Evolutionary conservation across 495 filamentous ascomycete species (phyloP).

Genomic region (Penicillium roqueforti): DNA sequence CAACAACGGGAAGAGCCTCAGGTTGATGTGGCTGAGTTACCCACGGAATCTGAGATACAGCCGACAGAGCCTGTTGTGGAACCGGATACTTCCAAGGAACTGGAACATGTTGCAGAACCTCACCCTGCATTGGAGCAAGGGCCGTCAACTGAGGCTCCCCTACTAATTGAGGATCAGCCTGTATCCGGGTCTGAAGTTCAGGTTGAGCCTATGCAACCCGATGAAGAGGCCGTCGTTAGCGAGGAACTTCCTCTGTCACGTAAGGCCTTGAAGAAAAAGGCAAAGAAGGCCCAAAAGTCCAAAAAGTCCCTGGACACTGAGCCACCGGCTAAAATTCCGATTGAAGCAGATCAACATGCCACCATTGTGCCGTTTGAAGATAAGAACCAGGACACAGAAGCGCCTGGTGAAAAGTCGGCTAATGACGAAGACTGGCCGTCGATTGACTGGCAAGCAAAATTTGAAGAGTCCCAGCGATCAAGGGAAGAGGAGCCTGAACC

Average conservation of each 20-base stretch:
- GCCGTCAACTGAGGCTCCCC: background rate
- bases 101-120: background rate
- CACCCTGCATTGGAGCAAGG: constrained; percentile 8
- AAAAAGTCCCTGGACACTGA: constrained; percentile 5
- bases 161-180: background rate
- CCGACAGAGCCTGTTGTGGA: background rate
- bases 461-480: constrained; percentile 23
- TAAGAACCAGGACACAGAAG: constrained; percentile 15
- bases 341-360: constrained; percentile 6
- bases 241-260: constrained; percentile 19
- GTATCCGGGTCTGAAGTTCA: constrained; percentile 8
- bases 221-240: background rate
- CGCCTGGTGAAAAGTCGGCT: constrained; percentile 4
- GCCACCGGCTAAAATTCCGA: background rate
- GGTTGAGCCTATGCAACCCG: background rate
- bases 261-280: constrained; percentile 27
- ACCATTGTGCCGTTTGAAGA: constrained; percentile 5
- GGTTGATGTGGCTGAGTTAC: background rate
- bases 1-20: constrained; percentile 8
- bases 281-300: constrained; percentile 25
- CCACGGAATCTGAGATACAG: background rate
- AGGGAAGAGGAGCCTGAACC: constrained; percentile 23
- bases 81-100: background rate
- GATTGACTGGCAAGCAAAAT: constrained; percentile 37
- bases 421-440: constrained; percentile 33